Conservation (phyloP, 2,329 filamentous ascomycete genomes). For the Ophidiomyces ophidiicola region DNA sequence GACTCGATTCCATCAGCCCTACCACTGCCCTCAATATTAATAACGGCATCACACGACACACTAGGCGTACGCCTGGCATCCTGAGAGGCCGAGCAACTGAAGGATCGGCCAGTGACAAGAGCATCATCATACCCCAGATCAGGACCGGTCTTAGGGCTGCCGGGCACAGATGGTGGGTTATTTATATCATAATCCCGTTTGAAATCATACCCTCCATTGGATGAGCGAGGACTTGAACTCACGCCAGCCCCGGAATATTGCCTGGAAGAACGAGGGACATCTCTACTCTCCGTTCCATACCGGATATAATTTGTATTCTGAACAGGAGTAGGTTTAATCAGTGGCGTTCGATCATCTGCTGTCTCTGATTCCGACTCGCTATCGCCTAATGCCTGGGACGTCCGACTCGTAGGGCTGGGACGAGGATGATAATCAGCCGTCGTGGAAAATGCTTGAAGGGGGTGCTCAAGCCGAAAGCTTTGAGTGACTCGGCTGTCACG, state of each 20-base stretch:
- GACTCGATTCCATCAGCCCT: slow-evolving; percentile 18
- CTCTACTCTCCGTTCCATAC: slow-evolving; percentile 11
- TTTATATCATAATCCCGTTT: slow-evolving; percentile 48
- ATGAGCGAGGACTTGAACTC: slow-evolving; percentile 6
- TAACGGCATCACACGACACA: slow-evolving; percentile 30
- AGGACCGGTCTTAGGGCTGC: slow-evolving; percentile 43
- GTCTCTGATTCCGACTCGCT: slow-evolving; percentile 14
- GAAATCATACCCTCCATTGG: slow-evolving; percentile 2
- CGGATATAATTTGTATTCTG: slow-evolving; percentile 13
- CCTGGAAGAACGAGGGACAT: slow-evolving; percentile 1
- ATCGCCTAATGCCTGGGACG: slow-evolving; percentile 6
- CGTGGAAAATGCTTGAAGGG: slow-evolving; percentile 5
- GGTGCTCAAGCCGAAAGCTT: slow-evolving; percentile 27
- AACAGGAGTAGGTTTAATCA: slow-evolving; percentile 13
- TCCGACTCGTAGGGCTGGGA: not conserved
- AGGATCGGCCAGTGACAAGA: slow-evolving; percentile 33
- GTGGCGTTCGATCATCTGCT: slow-evolving; percentile 16
- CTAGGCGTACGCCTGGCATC: slow-evolving; percentile 21
- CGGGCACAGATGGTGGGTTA: slow-evolving; percentile 52
- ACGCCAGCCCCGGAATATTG: slow-evolving; percentile 5
- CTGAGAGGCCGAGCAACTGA: slow-evolving; percentile 26
- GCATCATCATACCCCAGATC: slow-evolving; percentile 45
- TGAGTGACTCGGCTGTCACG: slow-evolving; percentile 39
- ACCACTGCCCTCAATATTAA: slow-evolving; percentile 33
- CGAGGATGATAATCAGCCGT: slow-evolving; percentile 4